Percentiles rank a stretch among this genome's conserved stretches.
Evolutionary conservation across 1,284 basidiomycete species (phyloP).

Genomic region (Ceratobasidium sp.): DNA sequence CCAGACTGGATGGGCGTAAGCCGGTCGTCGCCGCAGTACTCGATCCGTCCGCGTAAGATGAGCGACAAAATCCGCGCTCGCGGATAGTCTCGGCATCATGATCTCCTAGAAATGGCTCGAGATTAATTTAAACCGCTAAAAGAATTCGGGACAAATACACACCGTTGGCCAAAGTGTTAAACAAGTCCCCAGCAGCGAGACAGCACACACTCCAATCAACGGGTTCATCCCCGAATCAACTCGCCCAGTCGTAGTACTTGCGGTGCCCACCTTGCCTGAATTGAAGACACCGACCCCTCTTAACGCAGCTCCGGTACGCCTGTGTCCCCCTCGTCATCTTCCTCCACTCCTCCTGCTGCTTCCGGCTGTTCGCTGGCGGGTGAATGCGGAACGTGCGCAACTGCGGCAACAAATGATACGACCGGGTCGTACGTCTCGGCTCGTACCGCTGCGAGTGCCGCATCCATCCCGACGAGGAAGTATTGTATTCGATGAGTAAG

Average conservation of each 20-base stretch:
- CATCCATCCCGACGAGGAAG: conserved; percentile 56
- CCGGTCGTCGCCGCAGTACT: conserved; percentile 93
- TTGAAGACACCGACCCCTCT: conserved; percentile 77
- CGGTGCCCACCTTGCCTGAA: conserved; percentile 77
- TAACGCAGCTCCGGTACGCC: conserved; percentile 67
- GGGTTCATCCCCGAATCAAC: conserved; percentile 87
- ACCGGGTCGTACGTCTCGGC: conserved; percentile 72
- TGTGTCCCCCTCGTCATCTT: conserved; percentile 58
- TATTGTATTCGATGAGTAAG: conserved; percentile 80
- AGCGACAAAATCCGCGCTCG: conserved; percentile 69
- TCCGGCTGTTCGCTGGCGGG: conserved; percentile 49
- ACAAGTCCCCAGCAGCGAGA: conserved; percentile 87
- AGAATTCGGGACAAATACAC: conserved; percentile 39
- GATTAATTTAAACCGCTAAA: background rate
- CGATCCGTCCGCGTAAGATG: conserved; percentile 87
- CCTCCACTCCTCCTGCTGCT: conserved; percentile 59
- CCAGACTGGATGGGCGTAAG: conserved; percentile 85
- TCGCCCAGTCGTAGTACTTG: conserved; percentile 79
- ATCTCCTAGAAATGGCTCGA: conserved; percentile 41
- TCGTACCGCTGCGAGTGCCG: conserved; percentile 58
- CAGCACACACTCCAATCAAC: conserved; percentile 69
- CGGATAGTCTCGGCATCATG: conserved; percentile 27
- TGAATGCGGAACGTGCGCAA: conserved; percentile 55
- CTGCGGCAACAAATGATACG: conserved; percentile 80
- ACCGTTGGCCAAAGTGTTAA: conserved; percentile 74